These are phyloP conservation scores for Epichloe sp. DNA, from an alignment of 2,329 filamentous ascomycete genomes.

Conservation along the genomic window DNA sequence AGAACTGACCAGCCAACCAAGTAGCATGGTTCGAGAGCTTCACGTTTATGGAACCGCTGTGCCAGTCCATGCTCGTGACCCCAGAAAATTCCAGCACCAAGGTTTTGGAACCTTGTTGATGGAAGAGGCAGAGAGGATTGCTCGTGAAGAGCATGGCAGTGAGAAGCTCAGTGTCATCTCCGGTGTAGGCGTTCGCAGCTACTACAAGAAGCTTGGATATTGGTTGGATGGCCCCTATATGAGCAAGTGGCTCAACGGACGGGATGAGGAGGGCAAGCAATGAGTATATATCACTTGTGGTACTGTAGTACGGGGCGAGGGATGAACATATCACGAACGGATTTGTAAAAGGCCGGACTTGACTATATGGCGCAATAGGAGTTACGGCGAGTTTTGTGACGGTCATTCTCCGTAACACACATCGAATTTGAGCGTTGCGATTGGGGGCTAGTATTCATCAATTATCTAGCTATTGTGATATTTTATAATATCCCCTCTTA, in stretches of 20 bases:
- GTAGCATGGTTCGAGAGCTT: conserved; percentile 82
- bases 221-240: conserved; percentile 85
- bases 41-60: conserved; percentile 97
- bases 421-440: no score
- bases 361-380: no score
- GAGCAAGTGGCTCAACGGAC: conserved; percentile 49
- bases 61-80: conserved; percentile 90
- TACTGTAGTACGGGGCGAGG: neutral
- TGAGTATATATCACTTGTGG: neutral
- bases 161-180: conserved; percentile 94
- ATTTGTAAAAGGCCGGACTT: no score
- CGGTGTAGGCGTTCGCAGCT: conserved; percentile 90
- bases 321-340: neutral
- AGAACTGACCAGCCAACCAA: conserved; percentile 75
- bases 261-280: conserved; percentile 10
- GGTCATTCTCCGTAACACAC: no score
- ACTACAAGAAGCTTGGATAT: conserved; percentile 89
- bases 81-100: conserved; percentile 95
- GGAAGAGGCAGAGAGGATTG: conserved; percentile 95
- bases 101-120: conserved; percentile 92
- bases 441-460: no score
- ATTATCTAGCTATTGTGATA: no score
- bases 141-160: conserved; percentile 85
- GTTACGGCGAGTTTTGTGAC: no score
- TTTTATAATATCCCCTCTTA: no score